phyloP scores from a whole-genome alignment of 108 stramenopile genomes.

The Fragilaria radians region DNA sequence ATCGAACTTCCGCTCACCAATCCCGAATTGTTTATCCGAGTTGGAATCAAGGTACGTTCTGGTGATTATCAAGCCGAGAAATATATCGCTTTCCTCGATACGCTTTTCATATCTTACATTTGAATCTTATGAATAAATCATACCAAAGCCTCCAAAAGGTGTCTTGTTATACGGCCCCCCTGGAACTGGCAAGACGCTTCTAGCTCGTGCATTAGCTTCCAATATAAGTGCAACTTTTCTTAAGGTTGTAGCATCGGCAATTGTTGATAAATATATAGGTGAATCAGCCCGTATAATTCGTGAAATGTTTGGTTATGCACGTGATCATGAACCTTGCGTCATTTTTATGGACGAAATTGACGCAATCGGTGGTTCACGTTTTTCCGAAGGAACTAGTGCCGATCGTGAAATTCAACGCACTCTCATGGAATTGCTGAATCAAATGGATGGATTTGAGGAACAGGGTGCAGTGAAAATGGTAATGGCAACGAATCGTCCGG shows the following conservation, averaged over 20 bases:
- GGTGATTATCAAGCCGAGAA: no score
- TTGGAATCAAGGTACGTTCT: slow-evolving; percentile 92
- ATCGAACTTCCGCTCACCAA: slow-evolving; percentile 99
- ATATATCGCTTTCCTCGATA: no score
- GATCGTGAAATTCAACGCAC: slow-evolving; percentile 99
- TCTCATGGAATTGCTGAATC: slow-evolving; percentile 97
- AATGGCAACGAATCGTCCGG: slow-evolving; percentile 99
- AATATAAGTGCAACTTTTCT: slow-evolving; percentile 97
- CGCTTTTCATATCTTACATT: no score
- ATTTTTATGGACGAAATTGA: slow-evolving; percentile 99
- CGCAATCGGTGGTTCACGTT: slow-evolving; percentile 97
- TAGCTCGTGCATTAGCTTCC: slow-evolving; percentile 93
- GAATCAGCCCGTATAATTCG: slow-evolving; percentile 97
- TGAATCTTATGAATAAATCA: no score
- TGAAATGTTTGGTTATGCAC: slow-evolving; percentile 98
- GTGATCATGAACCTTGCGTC: slow-evolving; percentile 95
- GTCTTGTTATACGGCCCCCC: slow-evolving; percentile 91
- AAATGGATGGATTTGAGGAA: slow-evolving; percentile 98
- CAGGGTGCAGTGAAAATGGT: slow-evolving; percentile 98
- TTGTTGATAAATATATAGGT: slow-evolving; percentile 99
- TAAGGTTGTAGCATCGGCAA: slow-evolving; percentile 95
- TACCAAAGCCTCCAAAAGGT: slow-evolving; percentile 83
- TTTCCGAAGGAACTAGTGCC: slow-evolving; percentile 92
- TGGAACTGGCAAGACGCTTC: slow-evolving; percentile 91
- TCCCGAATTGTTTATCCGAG: slow-evolving; percentile 95